Evolutionary conservation across 1,139 yeast species (phyloP), one percentile per base, ranked within the genome.

Genomic region (Lodderomyces pseudojiufengensis): DNA sequence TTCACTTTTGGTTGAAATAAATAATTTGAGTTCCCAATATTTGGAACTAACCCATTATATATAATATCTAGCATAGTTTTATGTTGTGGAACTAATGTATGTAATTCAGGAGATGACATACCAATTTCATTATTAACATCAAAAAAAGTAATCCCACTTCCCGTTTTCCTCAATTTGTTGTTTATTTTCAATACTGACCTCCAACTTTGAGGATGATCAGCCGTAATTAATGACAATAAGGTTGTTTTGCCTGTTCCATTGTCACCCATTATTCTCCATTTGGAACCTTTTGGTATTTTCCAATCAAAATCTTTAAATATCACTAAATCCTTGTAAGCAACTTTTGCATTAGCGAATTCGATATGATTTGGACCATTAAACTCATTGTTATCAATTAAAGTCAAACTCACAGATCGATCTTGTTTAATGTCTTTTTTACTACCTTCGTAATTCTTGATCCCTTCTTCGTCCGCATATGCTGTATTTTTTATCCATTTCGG

Each of bases 131-230:
- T 74, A 58, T 92, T 92, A 40, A 86, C 80, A 37, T 81, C 84
- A 50, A 87, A 87, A 51, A 84, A 88, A 37, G 79, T 78, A 11
- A 81, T 75, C 15, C 76, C 79, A 33, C 51, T 50, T 4, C 97
- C 97, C 0, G 90, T 79, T 43, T 73, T 73, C 33, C 96, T 70
- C n/a, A 78, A 73, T 20, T 59, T 59, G 0, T 92, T 94, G 50
- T 83, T 65, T 39, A 88, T 72, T 13, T 70, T 58, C 29, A 92
- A 70, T 20, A 75, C 78, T 3, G 79, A 73, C 48, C 78, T 80
- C 97, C 97, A 92, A 1, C 96, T 81, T 57, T 92, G 96, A 0
- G 98, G 98, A 54, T 92, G 98, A 51, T 92, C 98, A 2, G 95
- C 92, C 0, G 96, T 87, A 25, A 92, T 69, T 29, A 92, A 59